Evolutionary conservation across 78 protist genomes (phyloP), one percentile per base, ranked within the genome.

Genomic region (Dictyostelium purpureum): DNA sequence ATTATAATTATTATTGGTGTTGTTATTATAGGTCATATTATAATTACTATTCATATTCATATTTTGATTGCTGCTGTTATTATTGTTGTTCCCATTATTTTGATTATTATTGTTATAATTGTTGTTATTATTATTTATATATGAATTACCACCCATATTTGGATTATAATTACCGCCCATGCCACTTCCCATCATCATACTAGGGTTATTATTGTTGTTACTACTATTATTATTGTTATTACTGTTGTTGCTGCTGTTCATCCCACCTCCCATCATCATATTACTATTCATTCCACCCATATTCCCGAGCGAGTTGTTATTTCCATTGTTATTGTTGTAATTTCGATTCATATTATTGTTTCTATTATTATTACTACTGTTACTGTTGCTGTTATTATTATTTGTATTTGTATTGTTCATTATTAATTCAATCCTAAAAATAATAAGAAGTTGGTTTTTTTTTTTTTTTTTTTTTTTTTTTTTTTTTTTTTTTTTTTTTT

Each of bases 21-120:
- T 81, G 4, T 77, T 77, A 18, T 42, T 21, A 11, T 42, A 33
- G 3, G 6, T 37, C 57, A 42, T 45, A 10, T 42, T 47, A 35
- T n/a, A n/a, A n/a, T 63, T 79, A 37, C 16, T 57, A 45, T 78
- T 78, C 69, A 47, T 47, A 74, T 28, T 52, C 49, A 28, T 54
- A 21, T 38, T 18, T 28, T 45, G 16, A 35, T 11, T 14, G 26
- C 28, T 70, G 40, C 40, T 57, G 18, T 26, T 77, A 38, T 65
- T 51, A 19, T 18, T 78, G 35, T 78, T 78, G 33, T 78, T 37
- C 67, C 35, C 63, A 51, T 28, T 65, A 77, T 37, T 54, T 26
- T 35, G 59, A 59, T 71, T 47, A 71, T 37, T n/a, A 6, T 24
- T 77, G 24, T 69, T 69, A 38, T 18, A 21, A 18, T n/a, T 38